A percentile compares a stretch with the other conserved stretches of the same genome.
These are phyloP conservation scores for Didymella exigua DNA, from an alignment of 2,329 filamentous ascomycete genomes.

Conservation along the genomic window DNA sequence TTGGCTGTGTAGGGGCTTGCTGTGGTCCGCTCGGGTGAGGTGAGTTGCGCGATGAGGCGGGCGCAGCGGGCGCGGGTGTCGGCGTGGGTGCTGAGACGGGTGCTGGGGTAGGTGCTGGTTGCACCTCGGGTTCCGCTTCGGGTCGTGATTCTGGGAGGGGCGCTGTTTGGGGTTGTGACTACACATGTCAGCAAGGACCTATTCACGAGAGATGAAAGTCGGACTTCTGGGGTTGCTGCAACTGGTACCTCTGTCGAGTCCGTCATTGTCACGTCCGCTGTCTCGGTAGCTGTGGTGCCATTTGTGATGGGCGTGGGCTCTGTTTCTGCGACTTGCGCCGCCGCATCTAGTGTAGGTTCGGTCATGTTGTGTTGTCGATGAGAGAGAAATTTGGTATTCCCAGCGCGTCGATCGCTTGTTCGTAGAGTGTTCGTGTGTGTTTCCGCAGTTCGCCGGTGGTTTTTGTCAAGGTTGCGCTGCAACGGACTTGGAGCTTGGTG, in stretches of 20 bases:
- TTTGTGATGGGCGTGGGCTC: constrained; percentile 29
- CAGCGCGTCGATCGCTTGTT: not conserved
- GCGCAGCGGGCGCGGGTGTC: constrained; percentile 19
- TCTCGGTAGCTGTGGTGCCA: constrained; percentile 18
- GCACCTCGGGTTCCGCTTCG: constrained; percentile 1
- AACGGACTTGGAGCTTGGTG: constrained; percentile 18
- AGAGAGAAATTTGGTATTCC: not conserved
- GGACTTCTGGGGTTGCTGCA: not conserved
- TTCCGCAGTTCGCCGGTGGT: constrained; percentile 1
- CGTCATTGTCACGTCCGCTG: constrained; percentile 24
- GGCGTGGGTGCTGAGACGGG: constrained; percentile 15
- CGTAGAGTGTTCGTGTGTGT: not conserved
- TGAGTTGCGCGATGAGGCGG: constrained; percentile 42
- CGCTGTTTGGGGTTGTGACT: constrained; percentile 17
- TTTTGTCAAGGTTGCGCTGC: constrained; percentile 13
- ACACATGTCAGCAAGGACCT: not conserved
- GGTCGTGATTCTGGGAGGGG: not conserved
- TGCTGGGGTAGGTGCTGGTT: constrained; percentile 11
- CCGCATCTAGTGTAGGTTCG: constrained; percentile 24
- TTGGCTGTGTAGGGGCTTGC: constrained; percentile 44
- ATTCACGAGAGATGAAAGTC: not conserved
- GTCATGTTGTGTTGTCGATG: constrained; percentile 19
- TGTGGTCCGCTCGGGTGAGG: constrained; percentile 38
- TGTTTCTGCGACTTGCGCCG: constrained; percentile 25
- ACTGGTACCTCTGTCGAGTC: constrained; percentile 14